Evolutionary conservation across 1,284 basidiomycete species (phyloP), one percentile per base, ranked within the genome.

Genomic region (Cystobasidium sp.): DNA sequence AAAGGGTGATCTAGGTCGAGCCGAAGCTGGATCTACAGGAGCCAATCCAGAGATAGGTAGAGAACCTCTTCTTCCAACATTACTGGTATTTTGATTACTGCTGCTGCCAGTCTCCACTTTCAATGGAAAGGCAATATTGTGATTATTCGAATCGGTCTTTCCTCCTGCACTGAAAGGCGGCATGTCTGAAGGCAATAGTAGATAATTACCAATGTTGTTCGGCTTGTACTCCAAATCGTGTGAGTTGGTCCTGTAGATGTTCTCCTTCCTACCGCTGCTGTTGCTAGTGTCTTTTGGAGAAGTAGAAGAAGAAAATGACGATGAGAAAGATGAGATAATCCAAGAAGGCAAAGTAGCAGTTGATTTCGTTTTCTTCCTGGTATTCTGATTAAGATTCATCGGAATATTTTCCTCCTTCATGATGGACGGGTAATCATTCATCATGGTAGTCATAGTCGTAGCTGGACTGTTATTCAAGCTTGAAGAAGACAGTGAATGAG

Each of bases 331-430:
- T 12, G 31, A 22, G 6, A 46, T 24, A 37, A 71, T 58, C 69
- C 69, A 71, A 39, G 46, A 41, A 12, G 69, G 69, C 1, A 71
- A 39, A 7, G 69, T 71, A n/a, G 69, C 44, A 24, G 69, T 63
- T 18, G 69, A 71, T 64, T 56, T 71, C 0, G 69, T 71, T 20
- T 53, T 52, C 24, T 71, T 71, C 20, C 69, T 20, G 3, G 6
- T 8, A n/a, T 63, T 47, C 9, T 46, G 56, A 41, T 59, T 10
- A 9, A 41, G 6, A 59, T 16, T 7, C 24, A 31, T 31, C 31
- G 31, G 31, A 31, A 31, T 31, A 31, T 31, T 31, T 31, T 31
- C 31, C 31, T 31, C n/a, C n/a, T n/a, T n/a, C n/a, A n/a, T n/a
- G n/a, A n/a, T n/a, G 56, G 5, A 58, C 37, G 31, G 56, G 56